A percentile compares a stretch with the other conserved stretches of the same genome.
phyloP scores from a whole-genome alignment of 441 rosid species.

The Gossypium davidsonii region DNA sequence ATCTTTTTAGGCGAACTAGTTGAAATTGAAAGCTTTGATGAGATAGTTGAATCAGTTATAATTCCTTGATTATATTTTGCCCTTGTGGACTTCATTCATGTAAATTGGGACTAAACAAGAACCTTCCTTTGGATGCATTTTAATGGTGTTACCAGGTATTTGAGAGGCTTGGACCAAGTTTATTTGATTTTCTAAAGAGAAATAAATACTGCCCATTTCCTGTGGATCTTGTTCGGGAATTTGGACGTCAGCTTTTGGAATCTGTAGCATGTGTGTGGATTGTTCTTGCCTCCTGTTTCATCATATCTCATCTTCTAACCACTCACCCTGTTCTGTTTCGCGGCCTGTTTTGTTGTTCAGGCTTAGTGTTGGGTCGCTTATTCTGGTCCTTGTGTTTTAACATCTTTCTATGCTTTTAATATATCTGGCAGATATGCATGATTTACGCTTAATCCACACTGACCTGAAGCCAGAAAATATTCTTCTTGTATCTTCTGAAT shows the following conservation, averaged over 20 bases:
- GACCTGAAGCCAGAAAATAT: slow-evolving; percentile 91
- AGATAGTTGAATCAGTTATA: slow-evolving; percentile 6
- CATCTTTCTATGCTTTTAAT: slow-evolving; percentile 24
- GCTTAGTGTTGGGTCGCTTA: slow-evolving; percentile 8
- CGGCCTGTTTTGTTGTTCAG: slow-evolving; percentile 24
- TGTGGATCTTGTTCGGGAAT: slow-evolving; percentile 88
- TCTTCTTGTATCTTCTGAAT: slow-evolving; percentile 75
- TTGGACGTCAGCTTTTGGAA: slow-evolving; percentile 95
- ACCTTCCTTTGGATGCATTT: slow-evolving; percentile 60
- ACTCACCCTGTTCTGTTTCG: slow-evolving; percentile 20
- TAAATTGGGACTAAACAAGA: slow-evolving; percentile 42
- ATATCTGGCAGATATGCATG: slow-evolving; percentile 69
- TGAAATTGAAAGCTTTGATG: neutral
- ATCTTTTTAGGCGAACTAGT: neutral
- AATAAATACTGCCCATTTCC: slow-evolving; percentile 86
- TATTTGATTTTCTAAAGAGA: slow-evolving; percentile 88
- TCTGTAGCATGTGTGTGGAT: slow-evolving; percentile 91
- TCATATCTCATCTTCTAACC: slow-evolving; percentile 22
- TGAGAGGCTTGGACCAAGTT: slow-evolving; percentile 98
- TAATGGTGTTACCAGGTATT: slow-evolving; percentile 84
- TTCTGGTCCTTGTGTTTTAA: slow-evolving; percentile 15
- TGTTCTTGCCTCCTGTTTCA: slow-evolving; percentile 35
- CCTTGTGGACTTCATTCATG: slow-evolving; percentile 28
- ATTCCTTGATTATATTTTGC: slow-evolving; percentile 19
- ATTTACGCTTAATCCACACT: slow-evolving; percentile 71